phyloP scores from a whole-genome alignment of 2,329 filamentous ascomycete species.

The Aciculosporium take region DNA sequence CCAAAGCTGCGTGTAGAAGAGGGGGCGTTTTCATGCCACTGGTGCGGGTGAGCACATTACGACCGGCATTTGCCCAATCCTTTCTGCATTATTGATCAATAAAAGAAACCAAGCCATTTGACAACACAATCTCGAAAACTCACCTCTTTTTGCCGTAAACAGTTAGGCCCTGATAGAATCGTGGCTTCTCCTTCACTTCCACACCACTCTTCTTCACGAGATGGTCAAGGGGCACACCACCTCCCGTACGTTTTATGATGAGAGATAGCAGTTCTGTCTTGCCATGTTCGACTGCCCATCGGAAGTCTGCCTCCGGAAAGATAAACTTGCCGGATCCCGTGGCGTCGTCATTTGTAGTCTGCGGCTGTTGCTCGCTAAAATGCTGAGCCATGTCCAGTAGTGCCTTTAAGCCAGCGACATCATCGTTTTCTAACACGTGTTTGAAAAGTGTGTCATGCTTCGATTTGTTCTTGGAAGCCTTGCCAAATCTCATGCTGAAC shows the following conservation, averaged over 20 bases:
- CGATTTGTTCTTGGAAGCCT: constrained; percentile 6
- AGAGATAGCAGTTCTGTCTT: constrained; percentile 44
- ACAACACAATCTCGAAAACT: background rate
- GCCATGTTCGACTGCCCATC: constrained; percentile 29
- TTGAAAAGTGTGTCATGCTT: constrained; percentile 18
- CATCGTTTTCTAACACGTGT: constrained; percentile 37
- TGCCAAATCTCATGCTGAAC: constrained; percentile 19
- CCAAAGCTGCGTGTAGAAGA: constrained; percentile 41
- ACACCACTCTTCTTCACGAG: constrained; percentile 53
- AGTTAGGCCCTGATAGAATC: constrained; percentile 62
- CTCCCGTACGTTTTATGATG: constrained; percentile 52
- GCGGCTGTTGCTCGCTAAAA: constrained; percentile 24
- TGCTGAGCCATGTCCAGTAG: constrained; percentile 40
- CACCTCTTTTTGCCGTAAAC: constrained; percentile 59
- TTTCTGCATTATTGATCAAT: constrained; percentile 18
- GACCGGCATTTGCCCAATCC: constrained; percentile 59
- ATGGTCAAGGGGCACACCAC: constrained; percentile 53
- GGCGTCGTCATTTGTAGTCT: constrained; percentile 17
- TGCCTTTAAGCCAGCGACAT: constrained; percentile 38
- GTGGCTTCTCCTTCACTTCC: constrained; percentile 47
- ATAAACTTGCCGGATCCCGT: constrained; percentile 21
- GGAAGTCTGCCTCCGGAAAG: constrained; percentile 28
- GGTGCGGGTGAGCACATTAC: constrained; percentile 25
- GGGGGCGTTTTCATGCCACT: constrained; percentile 38
- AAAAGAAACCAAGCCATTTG: background rate